Evolutionary conservation across 2,329 filamentous ascomycete species (phyloP), one percentile per base, ranked within the genome.

Genomic region (Aschersonia sp.): DNA sequence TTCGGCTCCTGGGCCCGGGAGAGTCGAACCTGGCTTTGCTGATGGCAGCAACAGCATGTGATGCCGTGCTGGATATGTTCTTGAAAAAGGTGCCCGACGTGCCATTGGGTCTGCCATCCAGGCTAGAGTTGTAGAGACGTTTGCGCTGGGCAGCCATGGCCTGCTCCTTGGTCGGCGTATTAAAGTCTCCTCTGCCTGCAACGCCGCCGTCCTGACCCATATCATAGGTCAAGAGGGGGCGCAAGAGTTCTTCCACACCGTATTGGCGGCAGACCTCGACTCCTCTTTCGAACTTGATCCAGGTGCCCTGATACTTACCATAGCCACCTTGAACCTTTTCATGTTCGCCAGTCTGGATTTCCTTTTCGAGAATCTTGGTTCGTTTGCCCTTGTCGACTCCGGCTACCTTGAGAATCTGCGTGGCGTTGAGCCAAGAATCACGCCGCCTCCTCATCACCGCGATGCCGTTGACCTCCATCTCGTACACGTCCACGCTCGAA

Each of bases 291-390:
- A 94, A 97, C 59, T 84, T 87, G 59, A 98, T 94, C 92, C 92
- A 98, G 2, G 92, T 98, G 48, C 92, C 92, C 69, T 98, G 92
- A 59, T 98, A 98, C 70, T 97, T 97, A 54, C 92, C 92, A 59
- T 98, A 98, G 5, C 92, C 92, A 35, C 92, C 92, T 63, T 98
- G 92, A 3, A 98, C 90, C 66, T 98, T 98, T 64, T 98, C 92
- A 64, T 98, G 90, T 60, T 95, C 87, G 58, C 92, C 92, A 0
- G 85, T 92, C 53, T 94, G 79, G 50, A 98, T 95, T 65, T 98
- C 92, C 66, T 97, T 97, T 63, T 98, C 92, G 46, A 98, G 74
- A 6, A 97, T 94, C 66, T 97, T 97, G 49, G 92, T 97, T 56
- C 92, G 84, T 67, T 95, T 94, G 50, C 90, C 92, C 68, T 98